Evolutionary conservation across 352 stramenopile species (phyloP).

Genomic region (Phytopythium chamaehyphon): DNA sequence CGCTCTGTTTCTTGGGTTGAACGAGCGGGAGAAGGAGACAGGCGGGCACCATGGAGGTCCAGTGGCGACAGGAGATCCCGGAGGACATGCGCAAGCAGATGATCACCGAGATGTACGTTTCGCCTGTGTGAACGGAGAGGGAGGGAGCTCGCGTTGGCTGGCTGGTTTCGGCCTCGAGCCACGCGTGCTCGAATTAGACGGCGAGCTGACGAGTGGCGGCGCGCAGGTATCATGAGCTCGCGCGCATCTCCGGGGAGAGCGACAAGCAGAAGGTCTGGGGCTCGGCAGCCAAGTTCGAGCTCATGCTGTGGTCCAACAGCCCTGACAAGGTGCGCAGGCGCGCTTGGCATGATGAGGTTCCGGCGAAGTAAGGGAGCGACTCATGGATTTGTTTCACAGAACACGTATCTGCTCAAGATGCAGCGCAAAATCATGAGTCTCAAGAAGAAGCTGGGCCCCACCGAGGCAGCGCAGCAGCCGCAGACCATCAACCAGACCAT

Average conservation of each 20-base stretch:
- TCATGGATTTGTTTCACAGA: conserved; percentile 22
- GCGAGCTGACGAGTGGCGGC: not conserved
- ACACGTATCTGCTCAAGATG: conserved; percentile 81
- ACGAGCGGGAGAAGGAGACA: conserved; percentile 4
- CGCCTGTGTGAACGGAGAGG: not conserved
- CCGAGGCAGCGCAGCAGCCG: conserved; percentile 20
- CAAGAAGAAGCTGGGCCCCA: conserved; percentile 60
- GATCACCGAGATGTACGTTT: conserved; percentile 83
- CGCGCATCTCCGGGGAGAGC: conserved; percentile 75
- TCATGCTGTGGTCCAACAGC: conserved; percentile 83
- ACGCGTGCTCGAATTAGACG: conserved; percentile 1
- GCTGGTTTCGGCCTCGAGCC: too few species aligned
- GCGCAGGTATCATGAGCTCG: conserved; percentile 76
- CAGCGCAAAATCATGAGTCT: conserved; percentile 80
- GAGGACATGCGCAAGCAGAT: conserved; percentile 84
- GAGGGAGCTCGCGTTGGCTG: not conserved
- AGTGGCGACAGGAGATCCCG: conserved; percentile 75
- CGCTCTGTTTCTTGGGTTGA: not conserved
- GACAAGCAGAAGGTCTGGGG: conserved; percentile 86
- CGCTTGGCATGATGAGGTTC: not conserved
- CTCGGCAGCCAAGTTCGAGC: conserved; percentile 82
- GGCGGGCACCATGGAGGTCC: conserved; percentile 41
- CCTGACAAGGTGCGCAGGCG: conserved; percentile 42
- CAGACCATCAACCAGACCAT: conserved; percentile 11
- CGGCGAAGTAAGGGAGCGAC: not conserved